A percentile compares a stretch with the other conserved stretches of the same genome.
Evolutionary conservation across 148 eudicot genomes (phyloP).

Genomic region (Vaccinium myrtillus): DNA sequence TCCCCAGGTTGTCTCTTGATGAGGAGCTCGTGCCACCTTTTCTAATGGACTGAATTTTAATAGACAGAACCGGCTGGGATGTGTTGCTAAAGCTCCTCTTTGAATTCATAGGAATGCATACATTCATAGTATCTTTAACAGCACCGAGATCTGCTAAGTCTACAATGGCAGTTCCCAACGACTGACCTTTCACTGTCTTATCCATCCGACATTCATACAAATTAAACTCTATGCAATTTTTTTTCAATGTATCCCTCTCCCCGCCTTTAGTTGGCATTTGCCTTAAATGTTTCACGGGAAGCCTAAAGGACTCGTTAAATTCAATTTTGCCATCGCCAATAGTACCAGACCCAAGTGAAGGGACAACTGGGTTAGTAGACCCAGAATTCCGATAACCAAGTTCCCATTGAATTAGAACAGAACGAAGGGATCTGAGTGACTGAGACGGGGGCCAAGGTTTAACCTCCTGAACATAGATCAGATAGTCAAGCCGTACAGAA

Average conservation of each 20-base stretch:
- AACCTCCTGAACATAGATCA: conserved; percentile 66
- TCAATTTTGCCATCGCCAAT: conserved; percentile 69
- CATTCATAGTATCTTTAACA: conserved; percentile 42
- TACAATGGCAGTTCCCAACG: conserved; percentile 68
- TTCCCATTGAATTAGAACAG: conserved; percentile 83
- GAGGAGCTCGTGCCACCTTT: conserved; percentile 48
- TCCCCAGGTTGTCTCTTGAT: conserved; percentile 42
- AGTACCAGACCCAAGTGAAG: conserved; percentile 47
- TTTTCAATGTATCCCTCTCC: conserved; percentile 53
- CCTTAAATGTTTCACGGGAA: conserved; percentile 49
- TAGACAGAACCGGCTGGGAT: conserved; percentile 59
- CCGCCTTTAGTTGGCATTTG: conserved; percentile 59
- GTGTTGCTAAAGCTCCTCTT: conserved; percentile 72
- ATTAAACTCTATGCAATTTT: conserved; percentile 78
- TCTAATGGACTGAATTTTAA: conserved; percentile 61
- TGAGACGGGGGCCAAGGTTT: conserved; percentile 99
- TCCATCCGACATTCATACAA: conserved; percentile 84
- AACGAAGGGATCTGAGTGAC: conserved; percentile 62
- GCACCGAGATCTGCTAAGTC: conserved; percentile 80
- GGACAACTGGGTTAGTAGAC: conserved; percentile 58
- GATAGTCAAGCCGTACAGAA: conserved; percentile 62
- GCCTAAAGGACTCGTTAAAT: conserved; percentile 73
- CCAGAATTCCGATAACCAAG: conserved; percentile 68
- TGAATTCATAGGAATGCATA: conserved; percentile 59
- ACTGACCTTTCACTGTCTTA: conserved; percentile 71